These are phyloP conservation scores for Shiraia bambusicola DNA, from an alignment of 2,329 filamentous ascomycete genomes.

Conservation along the genomic window DNA sequence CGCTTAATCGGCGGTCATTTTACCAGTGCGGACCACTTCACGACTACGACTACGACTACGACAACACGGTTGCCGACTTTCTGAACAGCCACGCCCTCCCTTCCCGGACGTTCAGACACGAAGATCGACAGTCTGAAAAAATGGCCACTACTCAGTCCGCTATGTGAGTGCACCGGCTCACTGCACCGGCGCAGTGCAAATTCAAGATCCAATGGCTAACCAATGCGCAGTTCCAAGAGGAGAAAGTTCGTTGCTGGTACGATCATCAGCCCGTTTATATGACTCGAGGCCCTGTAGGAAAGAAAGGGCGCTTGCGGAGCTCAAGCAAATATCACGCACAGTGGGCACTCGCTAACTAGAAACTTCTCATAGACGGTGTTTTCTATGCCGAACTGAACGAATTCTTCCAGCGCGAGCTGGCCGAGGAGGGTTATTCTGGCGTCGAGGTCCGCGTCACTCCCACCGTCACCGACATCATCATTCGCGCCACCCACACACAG, in stretches of 20 bases:
- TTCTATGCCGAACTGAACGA: slow-evolving; percentile 99
- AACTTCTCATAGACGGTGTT: slow-evolving; percentile 71
- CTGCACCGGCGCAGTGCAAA: slow-evolving; percentile 6
- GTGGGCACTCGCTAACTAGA: slow-evolving; percentile 26
- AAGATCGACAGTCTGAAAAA: slow-evolving; percentile 38
- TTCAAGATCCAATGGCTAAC: slow-evolving; percentile 23
- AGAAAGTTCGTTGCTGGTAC: slow-evolving; percentile 65
- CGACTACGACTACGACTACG: slow-evolving; percentile 20
- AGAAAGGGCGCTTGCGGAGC: neutral
- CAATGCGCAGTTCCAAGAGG: slow-evolving; percentile 71
- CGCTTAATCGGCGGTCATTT: slow-evolving; percentile 19
- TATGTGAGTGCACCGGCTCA: slow-evolving; percentile 39
- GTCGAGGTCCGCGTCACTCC: slow-evolving; percentile 99
- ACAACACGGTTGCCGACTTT: slow-evolving; percentile 34
- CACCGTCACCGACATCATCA: slow-evolving; percentile 99
- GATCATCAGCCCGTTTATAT: slow-evolving; percentile 30
- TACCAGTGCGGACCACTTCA: slow-evolving; percentile 13
- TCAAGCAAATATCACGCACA: slow-evolving; percentile 14
- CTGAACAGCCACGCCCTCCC: slow-evolving; percentile 34
- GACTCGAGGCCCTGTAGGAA: slow-evolving; percentile 8
- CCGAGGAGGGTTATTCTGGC: slow-evolving; percentile 99
- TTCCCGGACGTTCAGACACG: slow-evolving; percentile 38
- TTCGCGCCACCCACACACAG: slow-evolving; percentile 99
- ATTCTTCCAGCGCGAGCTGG: slow-evolving; percentile 99
- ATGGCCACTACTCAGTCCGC: slow-evolving; percentile 47